Evolutionary conservation across 108 stramenopile genomes (phyloP), one percentile per base, ranked within the genome.

Genomic region (Fragilariopsis cylindrus): DNA sequence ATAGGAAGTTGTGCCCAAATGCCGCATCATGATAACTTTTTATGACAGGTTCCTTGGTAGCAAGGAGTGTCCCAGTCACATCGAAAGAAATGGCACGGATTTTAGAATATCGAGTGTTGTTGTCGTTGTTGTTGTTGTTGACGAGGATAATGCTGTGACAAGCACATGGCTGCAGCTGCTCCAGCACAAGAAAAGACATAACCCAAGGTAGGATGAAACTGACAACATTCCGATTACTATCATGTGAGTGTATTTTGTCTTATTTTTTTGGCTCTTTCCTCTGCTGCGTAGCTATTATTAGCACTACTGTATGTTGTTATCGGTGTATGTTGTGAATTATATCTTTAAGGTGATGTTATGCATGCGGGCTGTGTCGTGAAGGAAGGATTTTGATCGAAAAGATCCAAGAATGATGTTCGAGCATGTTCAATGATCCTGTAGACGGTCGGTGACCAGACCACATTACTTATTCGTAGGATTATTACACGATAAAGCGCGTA

Each of bases 21-120:
- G 60, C 45, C 0, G 57, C 60, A 47, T 72, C 58, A 47, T 57
- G 39, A 40, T 72, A 72, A 18, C 53, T 71, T 16, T 71, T 54
- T 15, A 71, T 44, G 1, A 71, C 70, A 0, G 70, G 70, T 55
- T 71, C 70, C 39, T 43, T 71, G 8, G 54, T 46, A 0, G 56
- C 70, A 39, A 71, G 55, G 0, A 71, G 55, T 12, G 70, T 71
- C 1, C 70, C 70, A 3, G 70, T 71, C 54, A 71, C 70, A 57
- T 71, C 70, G 9, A 71, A 54, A 11, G 70, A 71, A 46, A 71
- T 56, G 21, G 55, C 70, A 42, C 70, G 70, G 43, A 71, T 57
- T 39, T 57, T 57, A 50, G 58, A 60, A 11, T 9, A 40, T 60
- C 58, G 18, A 7, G 55, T 19, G 11, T 13, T 56, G 55, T n/a